Evolutionary conservation across 371 early-diverging fungal species (phyloP).

Genomic region (Saksenaea oblongispora): DNA sequence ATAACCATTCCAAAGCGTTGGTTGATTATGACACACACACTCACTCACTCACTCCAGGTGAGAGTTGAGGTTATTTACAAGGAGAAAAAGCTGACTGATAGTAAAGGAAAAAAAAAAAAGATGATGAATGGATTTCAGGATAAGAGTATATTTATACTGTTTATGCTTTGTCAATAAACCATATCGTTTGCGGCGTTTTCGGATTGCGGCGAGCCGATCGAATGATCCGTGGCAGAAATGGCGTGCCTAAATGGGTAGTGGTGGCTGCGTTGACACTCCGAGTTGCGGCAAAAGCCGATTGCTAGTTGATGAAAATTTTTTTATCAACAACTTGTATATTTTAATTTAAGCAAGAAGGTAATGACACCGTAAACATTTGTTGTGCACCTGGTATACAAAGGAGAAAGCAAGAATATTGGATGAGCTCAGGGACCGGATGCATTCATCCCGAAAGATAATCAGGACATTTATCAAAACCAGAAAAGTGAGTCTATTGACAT

Average conservation of each 20-base stretch:
- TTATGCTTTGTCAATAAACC: too few species aligned
- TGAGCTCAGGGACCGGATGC: background rate
- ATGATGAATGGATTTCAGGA: background rate
- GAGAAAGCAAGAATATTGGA: background rate
- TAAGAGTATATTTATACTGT: too few species aligned
- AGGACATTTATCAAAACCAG: background rate
- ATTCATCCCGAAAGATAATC: background rate
- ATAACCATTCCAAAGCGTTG: background rate
- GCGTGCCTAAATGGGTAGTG: background rate
- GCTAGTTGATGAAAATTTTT: background rate
- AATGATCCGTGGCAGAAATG: background rate
- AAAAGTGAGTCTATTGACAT: background rate
- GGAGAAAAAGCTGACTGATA: too few species aligned
- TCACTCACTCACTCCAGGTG: too few species aligned
- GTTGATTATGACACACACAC: background rate
- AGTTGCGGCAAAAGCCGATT: background rate
- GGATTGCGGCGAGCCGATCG: background rate
- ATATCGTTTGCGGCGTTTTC: too few species aligned
- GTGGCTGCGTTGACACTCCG: background rate
- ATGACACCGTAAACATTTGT: background rate
- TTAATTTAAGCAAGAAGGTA: constrained; percentile 2
- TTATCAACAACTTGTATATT: background rate
- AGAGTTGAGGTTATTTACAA: too few species aligned
- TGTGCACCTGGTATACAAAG: background rate
- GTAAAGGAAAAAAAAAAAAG: background rate